Percentiles rank a stretch among this genome's conserved stretches.
phyloP scores from a whole-genome alignment of 1,284 basidiomycete species.

The Cutaneotrichosporon sp. region DNA sequence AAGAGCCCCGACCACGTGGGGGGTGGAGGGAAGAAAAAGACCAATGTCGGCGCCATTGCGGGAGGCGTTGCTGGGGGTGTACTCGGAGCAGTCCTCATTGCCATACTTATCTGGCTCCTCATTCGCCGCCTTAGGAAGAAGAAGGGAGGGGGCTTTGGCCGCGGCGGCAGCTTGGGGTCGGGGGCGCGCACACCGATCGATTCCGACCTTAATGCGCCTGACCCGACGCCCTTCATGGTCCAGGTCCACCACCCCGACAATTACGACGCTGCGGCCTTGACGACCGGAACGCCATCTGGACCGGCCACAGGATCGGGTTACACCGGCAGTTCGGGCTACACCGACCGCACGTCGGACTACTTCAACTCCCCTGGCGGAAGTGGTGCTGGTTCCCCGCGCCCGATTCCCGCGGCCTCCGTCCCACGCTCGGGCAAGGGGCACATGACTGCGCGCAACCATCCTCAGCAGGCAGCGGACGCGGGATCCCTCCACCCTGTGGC shows the following conservation, averaged over 20 bases:
- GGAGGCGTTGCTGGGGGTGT: background rate
- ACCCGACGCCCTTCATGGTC: background rate
- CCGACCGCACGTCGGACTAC: background rate
- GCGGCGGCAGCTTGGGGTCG: too few relatives aligned
- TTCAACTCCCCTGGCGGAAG: background rate
- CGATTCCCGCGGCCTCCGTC: background rate
- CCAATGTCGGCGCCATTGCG: background rate
- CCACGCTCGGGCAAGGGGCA: background rate
- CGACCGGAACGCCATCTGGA: background rate
- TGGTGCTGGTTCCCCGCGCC: background rate
- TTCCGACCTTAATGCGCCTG: background rate
- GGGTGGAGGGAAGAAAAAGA: background rate
- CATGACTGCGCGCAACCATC: background rate
- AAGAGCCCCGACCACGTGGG: background rate
- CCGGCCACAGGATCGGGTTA: too few relatives aligned
- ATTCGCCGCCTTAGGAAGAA: background rate
- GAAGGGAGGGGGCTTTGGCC: background rate
- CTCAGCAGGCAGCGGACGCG: background rate
- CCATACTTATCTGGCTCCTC: background rate
- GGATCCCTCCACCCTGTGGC: background rate
- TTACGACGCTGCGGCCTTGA: background rate
- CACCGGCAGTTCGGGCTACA: background rate
- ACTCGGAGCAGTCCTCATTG: background rate
- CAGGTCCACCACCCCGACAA: background rate
- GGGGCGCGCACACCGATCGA: background rate